Base-by-base conservation (phyloP, 2,329 filamentous ascomycete genomes). In the Penicillium decumbens region DNA sequence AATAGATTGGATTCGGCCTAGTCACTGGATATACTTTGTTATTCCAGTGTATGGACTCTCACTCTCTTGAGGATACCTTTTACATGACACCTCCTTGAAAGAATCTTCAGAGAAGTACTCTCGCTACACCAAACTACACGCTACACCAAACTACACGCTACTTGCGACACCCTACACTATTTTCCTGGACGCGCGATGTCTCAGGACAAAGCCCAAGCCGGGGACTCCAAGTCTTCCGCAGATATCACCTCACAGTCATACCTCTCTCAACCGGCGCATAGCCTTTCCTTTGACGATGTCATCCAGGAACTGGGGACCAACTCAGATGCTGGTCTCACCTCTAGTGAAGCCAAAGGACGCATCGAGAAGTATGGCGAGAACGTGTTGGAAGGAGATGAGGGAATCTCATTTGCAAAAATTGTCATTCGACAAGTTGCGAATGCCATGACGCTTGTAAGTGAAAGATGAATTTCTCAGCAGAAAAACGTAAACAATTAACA, bases 391-490 rank as follows among this genome's bases (percentile, higher is more conserved):
- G 80, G 88, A 18, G 83, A 63, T 37, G 63, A 68, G 78, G 80
- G 80, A 25, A 83, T 90, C 41, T 80, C 64, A 78, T 83, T 85
- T 75, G 83, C 78, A 61, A 90, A 84, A 60, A 87, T 87, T 52
- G 69, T 88, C 20, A 72, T 86, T 42, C 75, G 78, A 28, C 84
- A 88, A 62, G 73, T 87, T 45, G 82, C 82, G 51, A 87, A 87
- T 66, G 83, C 83, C 12, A 80, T 87, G 80, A 86, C 81, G 56
- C 66, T 87, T 67, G 84, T 84, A 65, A 62, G 65, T 66, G 1
- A 20, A 6, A 20, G 38, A 15, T 10, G 1, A 3, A 6, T 4
- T 20, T 12, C 10, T 8, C 2, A 32, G 1, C 20, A 25, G 28
- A 25, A 15, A 5, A 27, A 8, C 1, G 20, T 13, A 33, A 1